Evolutionary conservation across 768 basidiomycete species (phyloP), one percentile per base, ranked within the genome.

Genomic region (Gloeophyllum trabeum): DNA sequence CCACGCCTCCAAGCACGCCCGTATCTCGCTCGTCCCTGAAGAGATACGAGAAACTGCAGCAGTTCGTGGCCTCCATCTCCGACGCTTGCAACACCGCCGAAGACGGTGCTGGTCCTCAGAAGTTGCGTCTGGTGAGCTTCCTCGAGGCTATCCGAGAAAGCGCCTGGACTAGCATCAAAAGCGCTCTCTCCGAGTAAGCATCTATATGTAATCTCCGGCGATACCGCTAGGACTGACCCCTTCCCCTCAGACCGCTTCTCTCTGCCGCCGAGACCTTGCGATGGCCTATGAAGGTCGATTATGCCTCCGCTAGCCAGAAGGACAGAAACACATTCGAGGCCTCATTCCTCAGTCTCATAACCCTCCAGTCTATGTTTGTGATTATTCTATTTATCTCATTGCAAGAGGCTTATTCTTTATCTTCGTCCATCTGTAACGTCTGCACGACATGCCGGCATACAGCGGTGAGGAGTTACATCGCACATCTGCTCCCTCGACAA

Each of bases 221-320:
- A 13, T 34, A 30, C 42, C 39, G 41, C 24, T 20, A n/a, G 6
- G 5, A 41, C 39, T 40, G 32, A 40, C 37, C 48, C 46, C 36
- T 37, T 4, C 7, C 37, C 22, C 5, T 41, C 47, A 94, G 92
- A 16, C 58, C 67, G 4, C 64, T 98, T 19, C 61, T 79, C 18
- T 59, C 64, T 21, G 70, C 75, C 12, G 70, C 85, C 1, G 91
- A 93, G 58, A 69, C 66, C 36, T 59, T 98, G 20, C 71, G 77
- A n/a, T 98, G 94, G 94, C 94, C 94, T 2, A 67, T 70, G 49
- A 65, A 73, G 14, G 71, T 91, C 0, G 72, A 88, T 49, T 90
- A 86, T 52, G 54, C 64, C 18, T 47, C 70, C 0, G 67, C 71
- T 5, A 52, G 69, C 4, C 49, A 61, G 10, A 69, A 74, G 20